Conservation (phyloP, 2,329 filamentous ascomycete species). For the Hypomyces rosellus region DNA sequence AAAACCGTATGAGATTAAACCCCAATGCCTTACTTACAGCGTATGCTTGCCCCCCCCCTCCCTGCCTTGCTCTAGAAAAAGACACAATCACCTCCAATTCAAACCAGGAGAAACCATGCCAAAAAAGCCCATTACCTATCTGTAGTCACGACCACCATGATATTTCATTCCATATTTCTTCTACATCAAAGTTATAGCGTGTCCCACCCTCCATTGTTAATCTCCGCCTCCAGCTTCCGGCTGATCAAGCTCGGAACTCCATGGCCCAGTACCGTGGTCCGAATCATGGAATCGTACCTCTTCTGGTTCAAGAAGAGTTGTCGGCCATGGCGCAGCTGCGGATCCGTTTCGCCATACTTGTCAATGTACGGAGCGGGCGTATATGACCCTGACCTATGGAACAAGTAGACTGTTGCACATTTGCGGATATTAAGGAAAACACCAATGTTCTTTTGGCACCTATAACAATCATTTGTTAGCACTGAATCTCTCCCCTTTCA, state of each 20-base stretch:
- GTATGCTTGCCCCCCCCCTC: too few species aligned
- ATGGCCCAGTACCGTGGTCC: slow-evolving; percentile 81
- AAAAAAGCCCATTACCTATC: background rate
- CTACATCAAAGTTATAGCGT: slow-evolving; percentile 39
- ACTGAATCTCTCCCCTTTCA: background rate
- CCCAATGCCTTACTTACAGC: too few species aligned
- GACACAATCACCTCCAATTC: background rate
- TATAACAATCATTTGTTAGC: slow-evolving; percentile 28
- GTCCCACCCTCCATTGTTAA: slow-evolving; percentile 98
- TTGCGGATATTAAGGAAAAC: slow-evolving; percentile 96
- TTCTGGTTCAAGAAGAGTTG: slow-evolving; percentile 92
- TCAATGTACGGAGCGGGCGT: slow-evolving; percentile 89
- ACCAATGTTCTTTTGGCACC: slow-evolving; percentile 85
- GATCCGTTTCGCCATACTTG: slow-evolving; percentile 89
- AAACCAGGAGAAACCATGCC: background rate
- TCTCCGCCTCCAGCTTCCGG: slow-evolving; percentile 84
- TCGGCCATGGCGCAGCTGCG: slow-evolving; percentile 78
- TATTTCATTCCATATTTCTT: background rate
- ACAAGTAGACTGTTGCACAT: slow-evolving; percentile 84
- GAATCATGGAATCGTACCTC: slow-evolving; percentile 81
- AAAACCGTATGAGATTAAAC: too few species aligned
- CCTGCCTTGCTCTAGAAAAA: background rate
- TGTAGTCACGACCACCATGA: too few species aligned
- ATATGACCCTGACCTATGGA: slow-evolving; percentile 76
- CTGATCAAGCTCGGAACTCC: slow-evolving; percentile 84